A percentile compares a stretch with the other conserved stretches of the same genome.
Evolutionary conservation across 441 rosid species (phyloP).

Genomic region (Corymbia calophylla): DNA sequence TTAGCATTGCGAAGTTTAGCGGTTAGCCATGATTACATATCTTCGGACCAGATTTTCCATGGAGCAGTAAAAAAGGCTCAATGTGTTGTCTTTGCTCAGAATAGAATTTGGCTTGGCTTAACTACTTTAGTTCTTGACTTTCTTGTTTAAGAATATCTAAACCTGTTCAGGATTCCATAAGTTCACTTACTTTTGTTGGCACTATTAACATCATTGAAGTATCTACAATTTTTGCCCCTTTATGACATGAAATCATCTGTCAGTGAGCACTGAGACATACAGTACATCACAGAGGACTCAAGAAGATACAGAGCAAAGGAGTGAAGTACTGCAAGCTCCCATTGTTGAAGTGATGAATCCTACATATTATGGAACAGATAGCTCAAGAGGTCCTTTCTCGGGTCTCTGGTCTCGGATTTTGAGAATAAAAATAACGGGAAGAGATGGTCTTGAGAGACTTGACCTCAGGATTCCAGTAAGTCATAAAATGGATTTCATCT

Average conservation of each 20-base stretch:
- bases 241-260: slow-evolving; percentile 23
- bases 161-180: neutral
- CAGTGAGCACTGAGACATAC: slow-evolving; percentile 43
- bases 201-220: neutral
- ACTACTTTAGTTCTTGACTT: neutral
- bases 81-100: neutral
- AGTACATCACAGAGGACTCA: slow-evolving; percentile 34
- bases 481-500: neutral
- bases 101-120: neutral
- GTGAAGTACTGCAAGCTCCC: slow-evolving; percentile 42
- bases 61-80: neutral
- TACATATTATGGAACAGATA: slow-evolving; percentile 53
- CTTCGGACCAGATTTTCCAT: neutral
- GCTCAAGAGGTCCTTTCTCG: slow-evolving; percentile 60
- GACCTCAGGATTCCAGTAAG: slow-evolving; percentile 90
- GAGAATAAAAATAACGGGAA: slow-evolving; percentile 77
- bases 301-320: slow-evolving; percentile 46
- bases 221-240: neutral
- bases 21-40: neutral
- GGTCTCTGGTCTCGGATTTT: slow-evolving; percentile 77
- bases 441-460: slow-evolving; percentile 81
- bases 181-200: neutral
- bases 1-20: neutral
- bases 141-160: neutral
- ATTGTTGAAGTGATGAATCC: slow-evolving; percentile 84